Evolutionary conservation across 371 early-diverging fungal genomes (phyloP).

Genomic region (Mucor velutinosus): DNA sequence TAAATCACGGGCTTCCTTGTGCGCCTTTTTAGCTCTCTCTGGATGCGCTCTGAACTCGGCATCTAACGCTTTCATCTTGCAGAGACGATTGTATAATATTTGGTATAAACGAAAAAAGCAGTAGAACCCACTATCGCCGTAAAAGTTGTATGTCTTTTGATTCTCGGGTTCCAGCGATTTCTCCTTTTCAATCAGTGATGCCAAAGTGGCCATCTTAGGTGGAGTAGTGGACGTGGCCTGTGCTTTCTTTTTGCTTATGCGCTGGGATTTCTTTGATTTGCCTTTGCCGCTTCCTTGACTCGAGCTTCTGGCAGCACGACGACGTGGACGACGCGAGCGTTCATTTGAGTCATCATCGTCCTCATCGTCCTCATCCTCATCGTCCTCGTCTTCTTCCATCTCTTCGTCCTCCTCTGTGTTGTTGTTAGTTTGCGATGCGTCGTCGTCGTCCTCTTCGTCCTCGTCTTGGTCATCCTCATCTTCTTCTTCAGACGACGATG

Average conservation of each 20-base stretch:
- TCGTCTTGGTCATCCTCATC: conserved; percentile 16
- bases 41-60: conserved; percentile 62
- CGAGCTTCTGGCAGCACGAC: neutral
- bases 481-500: conserved; percentile 3
- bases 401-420: conserved; percentile 17
- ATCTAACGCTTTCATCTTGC: conserved; percentile 75
- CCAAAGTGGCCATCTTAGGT: neutral
- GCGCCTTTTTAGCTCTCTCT: conserved; percentile 54
- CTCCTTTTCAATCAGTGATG: conserved; percentile 11
- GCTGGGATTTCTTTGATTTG: neutral
- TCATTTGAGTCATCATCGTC: neutral
- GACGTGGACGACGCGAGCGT: neutral
- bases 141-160: conserved; percentile 52
- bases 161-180: conserved; percentile 16
- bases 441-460: conserved; percentile 15
- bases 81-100: conserved; percentile 65
- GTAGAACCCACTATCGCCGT: conserved; percentile 79
- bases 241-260: neutral
- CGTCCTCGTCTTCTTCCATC: conserved; percentile 7
- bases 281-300: neutral
- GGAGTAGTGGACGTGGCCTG: neutral
- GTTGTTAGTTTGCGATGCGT: conserved; percentile 16
- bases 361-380: neutral
- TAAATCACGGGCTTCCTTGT: conserved; percentile 77
- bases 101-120: conserved; percentile 85